Percentiles rank a stretch among this genome's conserved stretches.
phyloP scores from a whole-genome alignment of 192 early-diverging fungal genomes.

The Powellomyces hirtus region DNA sequence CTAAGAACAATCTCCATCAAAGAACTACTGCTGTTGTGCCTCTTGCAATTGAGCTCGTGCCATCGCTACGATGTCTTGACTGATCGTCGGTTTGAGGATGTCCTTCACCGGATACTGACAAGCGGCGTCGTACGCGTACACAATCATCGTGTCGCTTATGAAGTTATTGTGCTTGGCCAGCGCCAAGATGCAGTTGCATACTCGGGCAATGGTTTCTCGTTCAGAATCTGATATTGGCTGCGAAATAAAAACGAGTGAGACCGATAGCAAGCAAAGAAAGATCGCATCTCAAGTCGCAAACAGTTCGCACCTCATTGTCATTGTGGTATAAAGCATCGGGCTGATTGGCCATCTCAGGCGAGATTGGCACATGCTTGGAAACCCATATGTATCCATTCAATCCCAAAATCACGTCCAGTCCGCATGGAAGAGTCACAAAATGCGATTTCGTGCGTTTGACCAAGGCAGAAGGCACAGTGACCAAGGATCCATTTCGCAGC shows the following conservation, averaged over 20 bases:
- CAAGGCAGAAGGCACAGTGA: slow-evolving; percentile 81
- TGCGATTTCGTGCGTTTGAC: slow-evolving; percentile 93
- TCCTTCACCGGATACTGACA: slow-evolving; percentile 60
- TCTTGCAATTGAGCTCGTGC: slow-evolving; percentile 38
- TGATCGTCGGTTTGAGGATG: slow-evolving; percentile 50
- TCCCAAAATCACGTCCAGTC: slow-evolving; percentile 91
- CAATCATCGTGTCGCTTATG: slow-evolving; percentile 87
- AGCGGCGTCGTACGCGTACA: slow-evolving; percentile 88
- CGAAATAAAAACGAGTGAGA: not conserved
- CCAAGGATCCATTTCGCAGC: slow-evolving; percentile 76
- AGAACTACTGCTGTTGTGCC: slow-evolving; percentile 23
- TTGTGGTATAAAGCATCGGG: slow-evolving; percentile 83
- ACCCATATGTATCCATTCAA: slow-evolving; percentile 98
- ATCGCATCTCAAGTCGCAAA: not conserved
- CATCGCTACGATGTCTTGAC: slow-evolving; percentile 40
- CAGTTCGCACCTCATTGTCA: slow-evolving; percentile 72
- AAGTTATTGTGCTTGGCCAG: slow-evolving; percentile 74
- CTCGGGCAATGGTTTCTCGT: slow-evolving; percentile 82
- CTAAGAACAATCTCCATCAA: too few relatives aligned
- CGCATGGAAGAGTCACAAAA: slow-evolving; percentile 87
- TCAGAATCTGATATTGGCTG: slow-evolving; percentile 66
- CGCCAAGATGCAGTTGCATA: slow-evolving; percentile 81
- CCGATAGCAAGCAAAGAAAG: not conserved
- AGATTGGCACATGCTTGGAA: slow-evolving; percentile 63
- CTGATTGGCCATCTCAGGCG: slow-evolving; percentile 47